A percentile compares a stretch with the other conserved stretches of the same genome.
Evolutionary conservation across 2,329 filamentous ascomycete species (phyloP).

Genomic region (Aureobasidium sp.): DNA sequence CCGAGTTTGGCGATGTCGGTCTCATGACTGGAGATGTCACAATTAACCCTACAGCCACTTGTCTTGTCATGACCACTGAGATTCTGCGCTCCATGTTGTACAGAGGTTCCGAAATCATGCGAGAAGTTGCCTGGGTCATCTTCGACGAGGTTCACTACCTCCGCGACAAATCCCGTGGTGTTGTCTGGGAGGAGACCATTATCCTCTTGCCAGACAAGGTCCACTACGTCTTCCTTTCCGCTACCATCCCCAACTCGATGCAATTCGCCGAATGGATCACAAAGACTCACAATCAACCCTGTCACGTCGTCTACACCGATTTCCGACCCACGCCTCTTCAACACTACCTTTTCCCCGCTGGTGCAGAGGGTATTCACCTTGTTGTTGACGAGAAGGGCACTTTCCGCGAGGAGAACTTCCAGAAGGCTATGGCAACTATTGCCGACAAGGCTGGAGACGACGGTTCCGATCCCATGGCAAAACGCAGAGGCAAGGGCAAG

Average conservation of each 20-base stretch:
- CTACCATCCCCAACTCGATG: constrained; percentile 97
- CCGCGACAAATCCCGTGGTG: constrained; percentile 86
- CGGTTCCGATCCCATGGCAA: constrained; percentile 69
- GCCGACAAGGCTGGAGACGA: constrained; percentile 83
- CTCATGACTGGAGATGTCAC: constrained; percentile 99
- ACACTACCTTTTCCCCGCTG: constrained; percentile 94
- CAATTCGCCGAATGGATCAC: constrained; percentile 99
- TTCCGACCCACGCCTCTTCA: constrained; percentile 94
- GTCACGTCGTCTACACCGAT: constrained; percentile 98
- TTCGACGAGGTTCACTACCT: constrained; percentile 99
- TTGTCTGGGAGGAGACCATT: constrained; percentile 99
- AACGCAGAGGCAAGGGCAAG: constrained; percentile 79
- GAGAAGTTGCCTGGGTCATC: constrained; percentile 95
- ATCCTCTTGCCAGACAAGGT: constrained; percentile 98
- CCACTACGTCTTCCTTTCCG: constrained; percentile 94
- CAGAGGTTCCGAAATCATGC: constrained; percentile 97
- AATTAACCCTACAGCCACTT: constrained; percentile 96
- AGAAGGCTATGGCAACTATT: constrained; percentile 86
- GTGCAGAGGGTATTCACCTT: constrained; percentile 85
- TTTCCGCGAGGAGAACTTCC: constrained; percentile 96
- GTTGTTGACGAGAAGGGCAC: constrained; percentile 95
- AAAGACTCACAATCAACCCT: constrained; percentile 95
- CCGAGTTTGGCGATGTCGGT: constrained; percentile 92
- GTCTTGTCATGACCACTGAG: constrained; percentile 98
- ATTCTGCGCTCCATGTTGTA: constrained; percentile 99